A percentile compares a stretch with the other conserved stretches of the same genome.
phyloP scores from a whole-genome alignment of 2,329 filamentous ascomycete species.

The Coniochaeta hoffmannii region DNA sequence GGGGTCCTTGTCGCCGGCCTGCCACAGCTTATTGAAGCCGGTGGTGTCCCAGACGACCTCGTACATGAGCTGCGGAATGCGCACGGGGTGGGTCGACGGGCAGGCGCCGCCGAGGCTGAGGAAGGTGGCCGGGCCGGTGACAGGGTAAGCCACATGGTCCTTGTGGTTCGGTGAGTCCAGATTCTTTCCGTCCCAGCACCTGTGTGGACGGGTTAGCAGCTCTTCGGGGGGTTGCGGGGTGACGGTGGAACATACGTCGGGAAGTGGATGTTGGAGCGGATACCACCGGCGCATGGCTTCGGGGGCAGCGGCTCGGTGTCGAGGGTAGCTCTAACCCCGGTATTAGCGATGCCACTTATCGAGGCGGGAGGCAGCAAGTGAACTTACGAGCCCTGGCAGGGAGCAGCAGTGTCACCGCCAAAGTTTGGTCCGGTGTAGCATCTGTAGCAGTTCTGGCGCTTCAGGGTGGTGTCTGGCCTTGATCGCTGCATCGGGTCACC shows the following conservation, averaged over 20 bases:
- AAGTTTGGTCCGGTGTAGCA: conserved; percentile 37
- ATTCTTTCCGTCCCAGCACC: conserved; percentile 42
- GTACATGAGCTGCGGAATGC: conserved; percentile 39
- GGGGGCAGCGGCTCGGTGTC: conserved; percentile 30
- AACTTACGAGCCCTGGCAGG: conserved; percentile 33
- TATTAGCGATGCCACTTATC: neutral
- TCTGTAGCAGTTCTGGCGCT: conserved; percentile 33
- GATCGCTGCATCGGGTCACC: conserved; percentile 31
- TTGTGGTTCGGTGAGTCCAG: conserved; percentile 40
- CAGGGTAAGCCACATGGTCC: conserved; percentile 32
- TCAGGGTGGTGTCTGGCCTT: conserved; percentile 19
- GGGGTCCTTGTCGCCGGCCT: conserved; percentile 3
- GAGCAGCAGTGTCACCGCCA: conserved; percentile 30
- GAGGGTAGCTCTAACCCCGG: conserved; percentile 17
- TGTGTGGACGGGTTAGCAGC: conserved; percentile 33
- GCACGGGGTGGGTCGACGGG: conserved; percentile 29
- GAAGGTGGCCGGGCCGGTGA: conserved; percentile 31
- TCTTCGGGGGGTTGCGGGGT: conserved; percentile 28
- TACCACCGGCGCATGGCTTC: conserved; percentile 33
- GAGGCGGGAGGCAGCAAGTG: neutral
- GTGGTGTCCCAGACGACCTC: conserved; percentile 39
- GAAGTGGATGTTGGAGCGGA: conserved; percentile 38
- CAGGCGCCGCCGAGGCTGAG: conserved; percentile 28
- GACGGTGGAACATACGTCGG: conserved; percentile 46
- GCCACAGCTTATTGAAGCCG: conserved; percentile 28